Conservation (phyloP, 306 rosid genomes). For the Erythrophleum fordii region DNA sequence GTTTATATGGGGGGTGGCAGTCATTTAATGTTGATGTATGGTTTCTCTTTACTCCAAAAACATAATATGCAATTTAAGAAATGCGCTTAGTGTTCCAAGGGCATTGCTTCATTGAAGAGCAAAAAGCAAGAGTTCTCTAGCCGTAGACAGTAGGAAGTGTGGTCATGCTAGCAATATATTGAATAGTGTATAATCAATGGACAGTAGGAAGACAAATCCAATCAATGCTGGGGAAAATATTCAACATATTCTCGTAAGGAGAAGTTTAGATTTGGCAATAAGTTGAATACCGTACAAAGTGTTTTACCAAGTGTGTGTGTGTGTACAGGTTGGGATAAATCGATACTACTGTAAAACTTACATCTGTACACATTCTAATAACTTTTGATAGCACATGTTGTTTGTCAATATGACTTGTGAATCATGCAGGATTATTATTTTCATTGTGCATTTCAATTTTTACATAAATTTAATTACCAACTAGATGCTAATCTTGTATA, state of each 20-base stretch:
- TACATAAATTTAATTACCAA: not conserved
- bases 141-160: too few relatives aligned
- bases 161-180: not conserved
- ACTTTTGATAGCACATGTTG: not conserved
- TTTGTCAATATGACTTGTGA: not conserved
- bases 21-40: too few relatives aligned
- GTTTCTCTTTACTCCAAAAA: too few relatives aligned
- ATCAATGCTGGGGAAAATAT: conserved; percentile 11
- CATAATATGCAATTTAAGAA: too few relatives aligned
- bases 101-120: not conserved
- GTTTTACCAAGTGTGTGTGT: not conserved
- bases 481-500: not conserved
- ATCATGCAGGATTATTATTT: not conserved
- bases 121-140: not conserved
- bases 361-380: not conserved
- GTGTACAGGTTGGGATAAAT: not conserved
- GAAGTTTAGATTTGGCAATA: not conserved
- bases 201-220: not conserved
- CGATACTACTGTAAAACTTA: not conserved
- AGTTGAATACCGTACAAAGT: not conserved
- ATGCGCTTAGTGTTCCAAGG: not conserved
- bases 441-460: conserved; percentile 19
- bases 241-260: not conserved
- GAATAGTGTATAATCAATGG: not conserved
- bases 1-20: too few relatives aligned